Base-by-base conservation (phyloP, 495 filamentous ascomycete species). In the Aspergillus hancockii region DNA sequence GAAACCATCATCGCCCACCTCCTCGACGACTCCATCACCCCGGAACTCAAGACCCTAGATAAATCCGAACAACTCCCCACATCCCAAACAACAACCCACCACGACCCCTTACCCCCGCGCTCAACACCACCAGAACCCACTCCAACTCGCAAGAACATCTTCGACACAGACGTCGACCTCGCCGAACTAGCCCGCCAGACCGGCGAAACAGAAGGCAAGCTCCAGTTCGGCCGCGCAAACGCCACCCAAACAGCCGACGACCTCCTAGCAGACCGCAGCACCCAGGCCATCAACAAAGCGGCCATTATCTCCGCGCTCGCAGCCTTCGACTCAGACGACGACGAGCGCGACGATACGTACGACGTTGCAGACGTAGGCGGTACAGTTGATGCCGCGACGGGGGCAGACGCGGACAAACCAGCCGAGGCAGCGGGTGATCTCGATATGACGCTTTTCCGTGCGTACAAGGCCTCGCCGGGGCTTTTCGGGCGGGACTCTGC, bases 281-380 rank as follows among this genome's bases (percentile, higher is more conserved):
- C 87, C 38, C 80, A 81, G 31, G 80, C 86, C 28, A 75, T 83
- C 38, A 83, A 87, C 66, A 97, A 97, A 75, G 88, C 91, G 6
- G 88, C 92, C 32, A 97, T 98, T 67, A 81, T 97, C 13, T 88
- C 94, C 21, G 94, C 94, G 0, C 85, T 98, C 12, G 90, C 91
- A 12, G 84, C 90, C 6, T 97, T 98, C 66, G 93, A 98, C 75
- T 87, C 87, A 0, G 94, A 97, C 63, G 93, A 97, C 67, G 94
- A 98, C 74, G 94, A 98, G 75, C 87, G 92, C 34, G 94, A 98
- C 74, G 94, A 98, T 67, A 98, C 94, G 2, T 98, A 98, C 72
- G 94, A 98, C 64, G 81, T 86, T 9, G 89, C 83, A 41, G 94
- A 98, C 63, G 92, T 97, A 7, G 94, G 94, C 55, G 91, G 93